Percentiles rank a stretch among this genome's conserved stretches.
Evolutionary conservation across 495 filamentous ascomycete species (phyloP).

Genomic region (Lasiosphaeria ovina): DNA sequence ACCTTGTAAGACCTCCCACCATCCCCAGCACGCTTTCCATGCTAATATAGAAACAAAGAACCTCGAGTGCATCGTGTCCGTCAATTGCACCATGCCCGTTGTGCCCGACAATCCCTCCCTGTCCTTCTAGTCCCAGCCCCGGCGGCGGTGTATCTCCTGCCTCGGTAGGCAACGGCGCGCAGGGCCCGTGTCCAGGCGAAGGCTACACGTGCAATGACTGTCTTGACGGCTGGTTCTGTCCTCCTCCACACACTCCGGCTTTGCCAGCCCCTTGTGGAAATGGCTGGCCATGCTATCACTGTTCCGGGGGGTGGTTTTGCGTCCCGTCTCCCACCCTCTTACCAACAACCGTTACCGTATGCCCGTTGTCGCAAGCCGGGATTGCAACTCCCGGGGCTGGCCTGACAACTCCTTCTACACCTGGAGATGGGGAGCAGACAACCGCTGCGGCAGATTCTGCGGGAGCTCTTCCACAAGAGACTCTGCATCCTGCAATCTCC

Average conservation of each 20-base stretch:
- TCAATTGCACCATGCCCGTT: slow-evolving; percentile 5
- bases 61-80: slow-evolving; percentile 6
- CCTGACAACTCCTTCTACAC: no score
- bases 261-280: slow-evolving; percentile 41
- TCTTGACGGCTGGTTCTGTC: slow-evolving; percentile 44
- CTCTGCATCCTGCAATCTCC: slow-evolving; percentile 20
- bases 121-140: not conserved
- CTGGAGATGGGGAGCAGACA: slow-evolving; percentile 5
- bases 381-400: slow-evolving; percentile 1
- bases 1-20: slow-evolving; percentile 5
- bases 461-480: slow-evolving; percentile 18
- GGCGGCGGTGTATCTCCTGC: not conserved
- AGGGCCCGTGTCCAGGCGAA: slow-evolving; percentile 36
- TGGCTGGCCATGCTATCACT: slow-evolving; percentile 42
- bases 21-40: not conserved
- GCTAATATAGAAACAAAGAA: slow-evolving; percentile 8
- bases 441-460: slow-evolving; percentile 2
- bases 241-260: slow-evolving; percentile 39
- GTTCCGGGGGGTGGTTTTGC: slow-evolving; percentile 41
- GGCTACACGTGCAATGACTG: slow-evolving; percentile 44
- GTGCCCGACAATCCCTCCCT: slow-evolving; percentile 2
- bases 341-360: slow-evolving; percentile 11
- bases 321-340: slow-evolving; percentile 27
- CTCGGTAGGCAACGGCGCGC: not conserved
- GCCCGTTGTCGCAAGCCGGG: not conserved